Conservation (phyloP, 306 rosid species). For the Rubus parviflorus region DNA sequence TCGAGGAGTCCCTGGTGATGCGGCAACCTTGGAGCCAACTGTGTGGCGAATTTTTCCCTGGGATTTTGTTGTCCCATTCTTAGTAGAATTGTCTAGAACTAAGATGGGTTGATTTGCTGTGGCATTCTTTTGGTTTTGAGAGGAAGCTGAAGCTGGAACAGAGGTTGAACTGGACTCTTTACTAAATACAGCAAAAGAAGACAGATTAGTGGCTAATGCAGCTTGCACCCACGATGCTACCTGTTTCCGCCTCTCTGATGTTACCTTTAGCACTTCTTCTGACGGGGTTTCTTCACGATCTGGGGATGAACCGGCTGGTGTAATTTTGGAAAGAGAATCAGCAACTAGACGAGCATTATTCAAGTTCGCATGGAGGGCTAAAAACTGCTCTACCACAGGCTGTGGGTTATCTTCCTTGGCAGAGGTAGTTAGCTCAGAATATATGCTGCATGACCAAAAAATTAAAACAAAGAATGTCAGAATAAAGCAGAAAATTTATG, state of each 20-base stretch:
- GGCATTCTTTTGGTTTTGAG: conserved; percentile 58
- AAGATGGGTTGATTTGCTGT: conserved; percentile 54
- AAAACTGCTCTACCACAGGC: conserved; percentile 76
- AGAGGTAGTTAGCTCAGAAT: conserved; percentile 64
- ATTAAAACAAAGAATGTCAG: conserved; percentile 19
- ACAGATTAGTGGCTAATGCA: conserved; percentile 71
- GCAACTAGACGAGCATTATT: conserved; percentile 51
- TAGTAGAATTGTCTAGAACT: conserved; percentile 64
- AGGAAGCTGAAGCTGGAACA: conserved; percentile 40
- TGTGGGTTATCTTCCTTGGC: conserved; percentile 83
- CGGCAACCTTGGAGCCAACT: conserved; percentile 40
- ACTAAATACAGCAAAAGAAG: conserved; percentile 64
- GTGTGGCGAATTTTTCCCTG: conserved; percentile 50
- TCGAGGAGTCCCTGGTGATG: conserved; percentile 50
- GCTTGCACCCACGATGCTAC: conserved; percentile 92
- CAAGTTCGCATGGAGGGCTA: conserved; percentile 66
- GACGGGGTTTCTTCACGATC: conserved; percentile 52
- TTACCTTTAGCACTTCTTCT: conserved; percentile 66
- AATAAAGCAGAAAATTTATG: background rate
- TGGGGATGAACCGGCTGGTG: conserved; percentile 45
- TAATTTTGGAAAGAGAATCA: conserved; percentile 59
- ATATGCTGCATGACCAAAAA: conserved; percentile 52
- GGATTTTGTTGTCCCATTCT: conserved; percentile 50
- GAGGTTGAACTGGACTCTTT: conserved; percentile 48
- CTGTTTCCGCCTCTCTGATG: conserved; percentile 54